Conservation (phyloP, 257 asterid species). For the Solanum tacnaense region DNA sequence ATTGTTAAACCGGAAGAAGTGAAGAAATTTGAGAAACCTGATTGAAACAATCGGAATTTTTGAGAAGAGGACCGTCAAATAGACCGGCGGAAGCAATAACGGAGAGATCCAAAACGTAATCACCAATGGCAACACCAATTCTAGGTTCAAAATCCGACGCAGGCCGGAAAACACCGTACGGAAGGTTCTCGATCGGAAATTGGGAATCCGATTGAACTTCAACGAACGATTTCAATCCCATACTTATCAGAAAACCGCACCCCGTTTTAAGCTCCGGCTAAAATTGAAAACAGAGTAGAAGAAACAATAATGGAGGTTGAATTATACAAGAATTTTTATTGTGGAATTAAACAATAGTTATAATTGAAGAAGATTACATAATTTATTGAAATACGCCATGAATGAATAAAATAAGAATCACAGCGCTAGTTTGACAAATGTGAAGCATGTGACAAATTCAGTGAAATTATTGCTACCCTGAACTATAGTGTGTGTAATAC, state of each 20-base stretch:
- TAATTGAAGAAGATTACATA: not conserved
- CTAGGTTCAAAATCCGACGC: constrained; percentile 36
- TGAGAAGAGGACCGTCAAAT: constrained; percentile 56
- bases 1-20: not conserved
- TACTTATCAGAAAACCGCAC: not conserved
- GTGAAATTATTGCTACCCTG: not conserved
- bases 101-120: constrained; percentile 65
- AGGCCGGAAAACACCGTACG: constrained; percentile 73
- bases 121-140: constrained; percentile 84
- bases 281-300: not conserved
- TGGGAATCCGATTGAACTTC: constrained; percentile 67
- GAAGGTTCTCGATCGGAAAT: constrained; percentile 86
- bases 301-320: not conserved
- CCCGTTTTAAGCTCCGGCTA: not conserved
- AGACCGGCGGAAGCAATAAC: constrained; percentile 60
- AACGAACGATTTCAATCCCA: constrained; percentile 66
- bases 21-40: constrained; percentile 32
- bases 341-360: not conserved
- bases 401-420: not conserved
- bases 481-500: not conserved
- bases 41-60: constrained; percentile 54
- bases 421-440: not conserved
- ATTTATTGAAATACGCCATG: not conserved
- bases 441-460: not conserved
- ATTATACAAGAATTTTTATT: not conserved